Evolutionary conservation across 495 filamentous ascomycete genomes (phyloP).

Genomic region (Aspergillus homomorphus): DNA sequence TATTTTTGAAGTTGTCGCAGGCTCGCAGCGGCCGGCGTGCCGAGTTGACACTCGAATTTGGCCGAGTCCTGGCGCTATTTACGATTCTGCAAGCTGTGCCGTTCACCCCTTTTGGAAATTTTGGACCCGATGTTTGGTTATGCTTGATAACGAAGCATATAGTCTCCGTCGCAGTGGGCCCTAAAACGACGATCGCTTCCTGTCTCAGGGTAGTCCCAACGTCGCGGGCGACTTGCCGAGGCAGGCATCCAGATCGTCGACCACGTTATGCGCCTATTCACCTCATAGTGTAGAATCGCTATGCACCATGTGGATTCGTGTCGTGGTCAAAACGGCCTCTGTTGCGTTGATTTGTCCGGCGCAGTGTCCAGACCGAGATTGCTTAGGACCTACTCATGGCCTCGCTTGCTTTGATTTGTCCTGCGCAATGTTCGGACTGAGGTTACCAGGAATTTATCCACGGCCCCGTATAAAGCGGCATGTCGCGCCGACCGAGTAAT

Average conservation of each 20-base stretch:
- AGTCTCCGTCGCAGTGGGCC: background rate
- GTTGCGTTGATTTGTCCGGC: background rate
- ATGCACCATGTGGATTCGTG: slow-evolving; percentile 2
- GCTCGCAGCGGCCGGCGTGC: too few species aligned
- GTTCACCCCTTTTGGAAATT: too few species aligned
- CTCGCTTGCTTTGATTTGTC: too few species aligned
- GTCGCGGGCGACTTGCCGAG: background rate
- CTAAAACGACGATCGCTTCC: background rate
- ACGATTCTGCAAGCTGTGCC: too few species aligned
- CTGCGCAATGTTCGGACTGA: too few species aligned
- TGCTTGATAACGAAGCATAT: too few species aligned
- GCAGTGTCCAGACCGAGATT: background rate
- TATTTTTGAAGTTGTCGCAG: too few species aligned
- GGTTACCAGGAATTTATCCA: too few species aligned
- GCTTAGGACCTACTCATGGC: background rate
- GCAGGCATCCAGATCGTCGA: background rate
- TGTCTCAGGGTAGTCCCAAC: background rate
- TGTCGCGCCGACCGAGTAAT: too few species aligned
- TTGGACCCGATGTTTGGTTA: too few species aligned
- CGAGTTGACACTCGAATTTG: too few species aligned
- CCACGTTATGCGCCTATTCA: background rate
- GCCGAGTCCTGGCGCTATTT: too few species aligned
- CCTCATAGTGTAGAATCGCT: background rate
- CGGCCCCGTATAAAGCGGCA: slow-evolving; percentile 4
- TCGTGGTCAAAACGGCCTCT: background rate